A percentile compares a stretch with the other conserved stretches of the same genome.
Evolutionary conservation across 2,329 filamentous ascomycete genomes (phyloP).

Genomic region (Pseudogymnoascus destructans): DNA sequence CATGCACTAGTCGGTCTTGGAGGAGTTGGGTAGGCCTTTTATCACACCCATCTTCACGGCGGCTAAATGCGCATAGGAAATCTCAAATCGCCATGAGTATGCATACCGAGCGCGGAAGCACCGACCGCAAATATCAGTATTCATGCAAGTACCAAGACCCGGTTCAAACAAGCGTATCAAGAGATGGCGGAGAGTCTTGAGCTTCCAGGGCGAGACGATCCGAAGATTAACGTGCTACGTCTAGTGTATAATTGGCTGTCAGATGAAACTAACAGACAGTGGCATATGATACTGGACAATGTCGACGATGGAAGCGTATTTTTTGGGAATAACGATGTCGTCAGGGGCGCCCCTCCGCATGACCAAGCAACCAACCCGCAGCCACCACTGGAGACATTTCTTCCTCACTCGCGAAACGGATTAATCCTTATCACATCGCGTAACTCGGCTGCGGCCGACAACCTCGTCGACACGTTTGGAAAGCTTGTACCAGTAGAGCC

Average conservation of each 20-base stretch:
- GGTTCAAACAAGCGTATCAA: constrained; percentile 17
- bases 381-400: constrained; percentile 10
- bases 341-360: neutral
- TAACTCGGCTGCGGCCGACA: neutral
- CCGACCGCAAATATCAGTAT: constrained; percentile 13
- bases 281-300: constrained; percentile 28
- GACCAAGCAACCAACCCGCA: constrained; percentile 19
- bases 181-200: constrained; percentile 14
- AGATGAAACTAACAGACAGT: constrained; percentile 15
- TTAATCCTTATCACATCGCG: neutral
- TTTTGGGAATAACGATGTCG: neutral
- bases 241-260: constrained; percentile 8
- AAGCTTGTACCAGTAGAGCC: neutral
- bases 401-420: neutral
- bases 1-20: constrained; percentile 15
- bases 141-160: constrained; percentile 15
- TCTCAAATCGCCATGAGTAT: constrained; percentile 17
- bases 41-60: neutral
- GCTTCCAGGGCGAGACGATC: constrained; percentile 1
- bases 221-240: neutral
- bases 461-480: neutral
- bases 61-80: constrained; percentile 13
- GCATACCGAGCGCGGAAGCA: constrained; percentile 11
- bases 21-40: constrained; percentile 7
- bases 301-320: constrained; percentile 20